phyloP scores from a whole-genome alignment of 1,284 basidiomycete species.

The Caloboletus inedulis region DNA sequence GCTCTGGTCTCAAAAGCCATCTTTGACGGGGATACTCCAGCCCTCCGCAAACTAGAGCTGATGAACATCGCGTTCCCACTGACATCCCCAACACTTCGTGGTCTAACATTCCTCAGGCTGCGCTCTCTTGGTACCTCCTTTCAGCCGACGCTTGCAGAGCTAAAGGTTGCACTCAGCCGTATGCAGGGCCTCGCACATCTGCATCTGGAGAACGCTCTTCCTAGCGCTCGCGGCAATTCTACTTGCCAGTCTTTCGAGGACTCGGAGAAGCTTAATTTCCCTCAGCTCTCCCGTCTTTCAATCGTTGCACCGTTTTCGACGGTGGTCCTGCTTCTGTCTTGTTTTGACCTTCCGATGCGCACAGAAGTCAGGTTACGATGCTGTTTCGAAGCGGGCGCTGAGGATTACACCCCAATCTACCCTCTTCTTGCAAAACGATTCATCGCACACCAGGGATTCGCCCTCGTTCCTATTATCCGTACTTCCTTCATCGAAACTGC shows the following conservation, averaged over 20 bases:
- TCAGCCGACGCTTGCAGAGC: constrained; percentile 24
- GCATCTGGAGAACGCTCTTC: constrained; percentile 32
- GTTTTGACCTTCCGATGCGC: constrained; percentile 16
- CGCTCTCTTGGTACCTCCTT: constrained; percentile 19
- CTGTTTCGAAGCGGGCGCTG: constrained; percentile 2
- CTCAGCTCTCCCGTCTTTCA: constrained; percentile 20
- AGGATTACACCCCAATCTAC: constrained; percentile 14
- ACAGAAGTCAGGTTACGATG: constrained; percentile 24
- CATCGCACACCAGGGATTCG: neutral
- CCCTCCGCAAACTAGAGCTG: constrained; percentile 32
- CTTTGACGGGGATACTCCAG: constrained; percentile 27
- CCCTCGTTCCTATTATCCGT: constrained; percentile 14
- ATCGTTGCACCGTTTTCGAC: constrained; percentile 22
- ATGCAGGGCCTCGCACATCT: constrained; percentile 34
- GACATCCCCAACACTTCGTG: constrained; percentile 26
- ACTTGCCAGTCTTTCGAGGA: neutral
- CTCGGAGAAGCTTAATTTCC: constrained; percentile 13
- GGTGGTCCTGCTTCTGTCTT: constrained; percentile 17
- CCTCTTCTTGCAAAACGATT: constrained; percentile 20
- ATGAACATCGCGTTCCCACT: constrained; percentile 28
- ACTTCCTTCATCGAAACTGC: constrained; percentile 12
- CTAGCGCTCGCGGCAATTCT: constrained; percentile 6
- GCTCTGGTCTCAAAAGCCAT: constrained; percentile 18
- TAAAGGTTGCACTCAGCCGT: constrained; percentile 27
- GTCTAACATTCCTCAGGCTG: constrained; percentile 32